phyloP scores from a whole-genome alignment of 2,329 filamentous ascomycete genomes.

The Pseudogymnoascus sp. region DNA sequence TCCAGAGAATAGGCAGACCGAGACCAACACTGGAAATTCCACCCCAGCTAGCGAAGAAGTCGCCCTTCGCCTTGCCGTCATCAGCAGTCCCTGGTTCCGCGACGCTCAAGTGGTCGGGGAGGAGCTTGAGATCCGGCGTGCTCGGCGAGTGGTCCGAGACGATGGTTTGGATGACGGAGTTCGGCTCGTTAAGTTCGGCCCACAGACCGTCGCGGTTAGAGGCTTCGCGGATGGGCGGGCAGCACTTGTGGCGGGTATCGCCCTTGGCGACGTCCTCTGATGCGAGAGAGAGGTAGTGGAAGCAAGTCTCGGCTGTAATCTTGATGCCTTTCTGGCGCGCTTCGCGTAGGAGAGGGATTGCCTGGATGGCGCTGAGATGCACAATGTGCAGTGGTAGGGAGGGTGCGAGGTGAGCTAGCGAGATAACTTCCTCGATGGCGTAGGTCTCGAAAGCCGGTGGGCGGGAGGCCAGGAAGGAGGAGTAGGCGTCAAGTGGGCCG shows the following conservation, averaged over 20 bases:
- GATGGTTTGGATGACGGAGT: slow-evolving; percentile 82
- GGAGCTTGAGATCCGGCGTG: slow-evolving; percentile 86
- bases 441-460: slow-evolving; percentile 87
- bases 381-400: slow-evolving; percentile 82
- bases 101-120: slow-evolving; percentile 51
- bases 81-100: slow-evolving; percentile 29
- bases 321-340: slow-evolving; percentile 57
- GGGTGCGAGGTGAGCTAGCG: slow-evolving; percentile 72
- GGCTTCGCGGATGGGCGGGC: slow-evolving; percentile 61
- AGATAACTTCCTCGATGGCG: slow-evolving; percentile 80
- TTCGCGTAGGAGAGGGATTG: slow-evolving; percentile 58
- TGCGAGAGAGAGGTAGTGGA: slow-evolving; percentile 65
- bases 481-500: slow-evolving; percentile 70
- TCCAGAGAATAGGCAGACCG: slow-evolving; percentile 78
- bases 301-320: slow-evolving; percentile 71
- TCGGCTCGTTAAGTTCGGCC: slow-evolving; percentile 64
- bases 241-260: slow-evolving; percentile 69
- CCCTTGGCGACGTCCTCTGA: slow-evolving; percentile 60
- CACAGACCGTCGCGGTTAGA: slow-evolving; percentile 61
- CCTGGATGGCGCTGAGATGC: slow-evolving; percentile 62
- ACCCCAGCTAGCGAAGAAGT: slow-evolving; percentile 96
- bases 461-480: slow-evolving; percentile 85
- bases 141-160: slow-evolving; percentile 96
- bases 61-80: slow-evolving; percentile 49
- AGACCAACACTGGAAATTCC: slow-evolving; percentile 92